Percentiles rank a stretch among this genome's conserved stretches.
Evolutionary conservation across 2,329 filamentous ascomycete genomes (phyloP).

Genomic region (Xylaria multiplex): DNA sequence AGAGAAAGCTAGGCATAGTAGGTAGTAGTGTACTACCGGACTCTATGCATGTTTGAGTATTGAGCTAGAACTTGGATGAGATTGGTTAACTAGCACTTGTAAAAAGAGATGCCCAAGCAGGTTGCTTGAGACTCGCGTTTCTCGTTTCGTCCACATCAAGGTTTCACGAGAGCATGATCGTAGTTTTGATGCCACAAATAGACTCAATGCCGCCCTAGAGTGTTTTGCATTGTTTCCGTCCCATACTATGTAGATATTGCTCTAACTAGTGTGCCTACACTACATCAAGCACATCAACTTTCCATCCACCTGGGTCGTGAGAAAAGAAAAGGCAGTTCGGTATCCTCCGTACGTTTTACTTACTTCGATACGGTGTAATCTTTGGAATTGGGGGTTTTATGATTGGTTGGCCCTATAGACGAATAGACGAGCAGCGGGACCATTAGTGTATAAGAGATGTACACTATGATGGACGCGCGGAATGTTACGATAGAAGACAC

Average conservation of each 20-base stretch:
- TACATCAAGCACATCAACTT: conserved; percentile 9
- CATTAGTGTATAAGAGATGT: too few species aligned
- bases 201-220: conserved; percentile 4
- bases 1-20: too few species aligned
- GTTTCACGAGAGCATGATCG: conserved; percentile 13
- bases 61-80: neutral
- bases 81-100: neutral
- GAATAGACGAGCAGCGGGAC: too few species aligned
- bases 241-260: too few species aligned
- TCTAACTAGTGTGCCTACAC: neutral
- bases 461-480: conserved; percentile 8
- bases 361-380: neutral
- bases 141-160: conserved; percentile 6
- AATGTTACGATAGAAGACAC: conserved; percentile 8
- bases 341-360: neutral
- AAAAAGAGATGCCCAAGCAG: neutral
- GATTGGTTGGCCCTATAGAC: conserved; percentile 24
- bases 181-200: conserved; percentile 18
- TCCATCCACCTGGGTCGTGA: conserved; percentile 6
- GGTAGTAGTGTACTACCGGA: too few species aligned
- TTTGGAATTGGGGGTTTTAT: neutral
- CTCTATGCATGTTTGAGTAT: too few species aligned
- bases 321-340: conserved; percentile 4
- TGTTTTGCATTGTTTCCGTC: conserved; percentile 9
- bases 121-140: conserved; percentile 2